Evolutionary conservation across 1,139 yeast species (phyloP).

Genomic region (Pichia inconspicua): DNA sequence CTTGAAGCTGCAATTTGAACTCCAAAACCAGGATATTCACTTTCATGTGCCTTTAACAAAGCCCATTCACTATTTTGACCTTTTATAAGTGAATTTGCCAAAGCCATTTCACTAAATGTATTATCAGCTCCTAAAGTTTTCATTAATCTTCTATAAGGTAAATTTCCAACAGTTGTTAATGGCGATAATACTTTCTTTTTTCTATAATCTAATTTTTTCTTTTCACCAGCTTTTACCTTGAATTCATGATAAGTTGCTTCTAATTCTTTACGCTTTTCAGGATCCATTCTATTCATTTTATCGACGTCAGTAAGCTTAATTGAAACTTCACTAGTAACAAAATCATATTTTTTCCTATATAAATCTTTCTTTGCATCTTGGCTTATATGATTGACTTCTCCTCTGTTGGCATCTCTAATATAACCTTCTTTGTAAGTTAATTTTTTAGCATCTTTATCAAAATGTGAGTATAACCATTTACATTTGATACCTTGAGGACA

Average conservation of each 20-base stretch:
- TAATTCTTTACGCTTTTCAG: conserved; percentile 30
- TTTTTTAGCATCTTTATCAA: conserved; percentile 39
- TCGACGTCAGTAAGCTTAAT: conserved; percentile 27
- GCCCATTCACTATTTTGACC: conserved; percentile 98
- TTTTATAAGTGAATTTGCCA: conserved; percentile 74
- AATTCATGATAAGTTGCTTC: conserved; percentile 63
- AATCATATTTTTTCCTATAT: conserved; percentile 56
- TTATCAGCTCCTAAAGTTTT: conserved; percentile 85
- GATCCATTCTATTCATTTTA: conserved; percentile 20
- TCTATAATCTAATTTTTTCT: conserved; percentile 59
- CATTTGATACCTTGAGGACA: conserved; percentile 93
- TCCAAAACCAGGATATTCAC: conserved; percentile 85
- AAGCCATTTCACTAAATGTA: conserved; percentile 94
- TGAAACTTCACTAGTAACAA: conserved; percentile 44
- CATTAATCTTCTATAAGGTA: conserved; percentile 93
- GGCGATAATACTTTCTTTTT: conserved; percentile 89
- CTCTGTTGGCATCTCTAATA: conserved; percentile 31
- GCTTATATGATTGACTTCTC: conserved; percentile 61
- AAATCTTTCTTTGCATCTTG: conserved; percentile 46
- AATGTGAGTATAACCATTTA: conserved; percentile 82
- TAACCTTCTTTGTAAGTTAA: conserved; percentile 29
- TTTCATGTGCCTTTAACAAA: conserved; percentile 75
- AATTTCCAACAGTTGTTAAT: conserved; percentile 91
- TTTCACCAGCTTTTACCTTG: conserved; percentile 73
- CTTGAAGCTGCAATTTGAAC: conserved; percentile 89